phyloP scores from a whole-genome alignment of 768 basidiomycete genomes.

The Austroboletus festivus region DNA sequence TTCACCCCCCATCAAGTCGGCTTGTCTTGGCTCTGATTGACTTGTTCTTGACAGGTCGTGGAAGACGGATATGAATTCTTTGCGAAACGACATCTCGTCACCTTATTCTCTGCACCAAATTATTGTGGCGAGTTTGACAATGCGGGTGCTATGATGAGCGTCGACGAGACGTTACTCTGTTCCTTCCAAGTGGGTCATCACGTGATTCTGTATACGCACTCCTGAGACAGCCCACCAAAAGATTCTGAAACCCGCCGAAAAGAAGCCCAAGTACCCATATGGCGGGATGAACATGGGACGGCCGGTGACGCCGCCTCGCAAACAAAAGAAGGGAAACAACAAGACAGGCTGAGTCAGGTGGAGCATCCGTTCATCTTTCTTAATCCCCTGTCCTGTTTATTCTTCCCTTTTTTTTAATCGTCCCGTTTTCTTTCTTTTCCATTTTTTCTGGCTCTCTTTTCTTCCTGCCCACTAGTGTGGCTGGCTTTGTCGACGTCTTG shows the following conservation, averaged over 20 bases:
- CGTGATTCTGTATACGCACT: background rate
- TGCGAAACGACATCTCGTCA: slow-evolving; percentile 95
- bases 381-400: slow-evolving; percentile 29
- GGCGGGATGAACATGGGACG: slow-evolving; percentile 84
- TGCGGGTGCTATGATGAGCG: slow-evolving; percentile 99
- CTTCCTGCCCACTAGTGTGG: slow-evolving; percentile 9
- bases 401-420: slow-evolving; percentile 23
- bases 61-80: slow-evolving; percentile 99
- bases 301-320: slow-evolving; percentile 93
- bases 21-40: background rate
- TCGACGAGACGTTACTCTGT: slow-evolving; percentile 94
- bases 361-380: slow-evolving; percentile 26
- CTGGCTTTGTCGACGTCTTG: slow-evolving; percentile 29
- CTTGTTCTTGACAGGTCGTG: slow-evolving; percentile 63
- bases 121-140: slow-evolving; percentile 98
- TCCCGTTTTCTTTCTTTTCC: slow-evolving; percentile 21
- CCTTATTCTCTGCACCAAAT: slow-evolving; percentile 94
- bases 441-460: slow-evolving; percentile 7
- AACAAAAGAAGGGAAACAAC: slow-evolving; percentile 94
- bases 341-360: slow-evolving; percentile 49
- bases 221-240: slow-evolving; percentile 28
- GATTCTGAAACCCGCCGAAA: slow-evolving; percentile 99
- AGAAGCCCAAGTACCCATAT: slow-evolving; percentile 92
- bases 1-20: slow-evolving; percentile 11
- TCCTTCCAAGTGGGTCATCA: slow-evolving; percentile 83